Percentiles rank a stretch among this genome's conserved stretches.
Evolutionary conservation across 768 basidiomycete genomes (phyloP).

Genomic region (Phaffia australis): DNA sequence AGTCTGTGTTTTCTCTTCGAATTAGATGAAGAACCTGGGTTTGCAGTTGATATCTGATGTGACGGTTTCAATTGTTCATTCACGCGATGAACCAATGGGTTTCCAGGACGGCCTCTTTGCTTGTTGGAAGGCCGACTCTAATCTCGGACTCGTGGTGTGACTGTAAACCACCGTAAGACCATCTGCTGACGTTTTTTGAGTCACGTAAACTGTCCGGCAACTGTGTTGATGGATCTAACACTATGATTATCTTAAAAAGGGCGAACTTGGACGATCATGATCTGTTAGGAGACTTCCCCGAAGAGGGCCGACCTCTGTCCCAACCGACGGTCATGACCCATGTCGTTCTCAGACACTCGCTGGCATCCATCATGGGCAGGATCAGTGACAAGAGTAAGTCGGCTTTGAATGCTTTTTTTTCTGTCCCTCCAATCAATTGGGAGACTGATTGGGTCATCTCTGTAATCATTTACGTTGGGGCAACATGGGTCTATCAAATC

Average conservation of each 20-base stretch:
- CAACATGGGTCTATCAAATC: not conserved
- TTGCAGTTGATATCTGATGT: not conserved
- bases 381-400: constrained; percentile 37
- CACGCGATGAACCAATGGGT: not conserved
- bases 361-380: constrained; percentile 27
- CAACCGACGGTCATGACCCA: constrained; percentile 38
- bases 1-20: not conserved
- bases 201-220: too few relatives aligned
- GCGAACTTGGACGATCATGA: constrained; percentile 40
- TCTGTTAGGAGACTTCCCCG: constrained; percentile 35
- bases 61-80: not conserved
- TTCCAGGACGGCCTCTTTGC: constrained; percentile 35
- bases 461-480: not conserved
- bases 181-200: too few relatives aligned
- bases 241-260: too few relatives aligned
- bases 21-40: not conserved
- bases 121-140: constrained; percentile 38
- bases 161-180: constrained; percentile 31
- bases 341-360: constrained; percentile 35
- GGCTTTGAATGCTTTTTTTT: not conserved
- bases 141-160: constrained; percentile 39
- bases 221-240: too few relatives aligned
- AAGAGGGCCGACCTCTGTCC: constrained; percentile 36
- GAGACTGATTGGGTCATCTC: not conserved
- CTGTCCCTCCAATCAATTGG: not conserved